Conservation (phyloP, 352 stramenopile species). For the Phytophthora syringae region DNA sequence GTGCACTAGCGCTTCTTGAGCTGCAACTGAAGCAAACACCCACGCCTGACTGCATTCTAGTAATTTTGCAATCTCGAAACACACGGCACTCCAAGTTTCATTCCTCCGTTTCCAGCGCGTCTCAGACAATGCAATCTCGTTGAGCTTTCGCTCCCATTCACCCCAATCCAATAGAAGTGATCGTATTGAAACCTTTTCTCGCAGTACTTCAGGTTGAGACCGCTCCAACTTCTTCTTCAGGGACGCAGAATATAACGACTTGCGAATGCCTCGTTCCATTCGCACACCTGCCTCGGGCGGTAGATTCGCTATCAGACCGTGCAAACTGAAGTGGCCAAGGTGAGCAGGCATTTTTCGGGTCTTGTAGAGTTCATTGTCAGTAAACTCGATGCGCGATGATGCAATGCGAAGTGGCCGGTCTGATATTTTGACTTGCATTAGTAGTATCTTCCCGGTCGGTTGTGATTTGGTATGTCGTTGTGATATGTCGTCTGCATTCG, state of each 20-base stretch:
- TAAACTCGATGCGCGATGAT: constrained; percentile 45
- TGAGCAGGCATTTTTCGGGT: constrained; percentile 44
- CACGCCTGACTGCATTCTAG: constrained; percentile 49
- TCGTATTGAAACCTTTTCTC: constrained; percentile 12
- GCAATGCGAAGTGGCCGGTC: constrained; percentile 46
- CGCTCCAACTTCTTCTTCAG: constrained; percentile 31
- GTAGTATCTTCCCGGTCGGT: constrained; percentile 14
- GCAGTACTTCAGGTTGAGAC: background rate
- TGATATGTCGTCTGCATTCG: background rate
- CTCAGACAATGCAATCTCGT: constrained; percentile 22
- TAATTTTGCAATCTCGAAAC: constrained; percentile 44
- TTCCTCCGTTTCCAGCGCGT: constrained; percentile 34
- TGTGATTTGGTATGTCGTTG: background rate
- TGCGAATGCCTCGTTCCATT: constrained; percentile 42
- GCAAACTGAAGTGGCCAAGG: constrained; percentile 46
- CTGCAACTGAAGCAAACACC: constrained; percentile 34
- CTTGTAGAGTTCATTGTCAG: constrained; percentile 37
- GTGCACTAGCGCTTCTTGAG: constrained; percentile 26
- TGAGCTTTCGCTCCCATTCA: constrained; percentile 38
- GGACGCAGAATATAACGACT: constrained; percentile 17
- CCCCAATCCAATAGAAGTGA: constrained; percentile 34
- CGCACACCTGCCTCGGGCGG: constrained; percentile 47
- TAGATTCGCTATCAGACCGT: constrained; percentile 46
- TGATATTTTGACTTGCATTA: constrained; percentile 55
- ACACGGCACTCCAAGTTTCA: constrained; percentile 49